A percentile compares a stretch with the other conserved stretches of the same genome.
These are phyloP conservation scores for Fusarium verrucosum DNA, from an alignment of 2,329 filamentous ascomycete genomes.

Conservation along the genomic window DNA sequence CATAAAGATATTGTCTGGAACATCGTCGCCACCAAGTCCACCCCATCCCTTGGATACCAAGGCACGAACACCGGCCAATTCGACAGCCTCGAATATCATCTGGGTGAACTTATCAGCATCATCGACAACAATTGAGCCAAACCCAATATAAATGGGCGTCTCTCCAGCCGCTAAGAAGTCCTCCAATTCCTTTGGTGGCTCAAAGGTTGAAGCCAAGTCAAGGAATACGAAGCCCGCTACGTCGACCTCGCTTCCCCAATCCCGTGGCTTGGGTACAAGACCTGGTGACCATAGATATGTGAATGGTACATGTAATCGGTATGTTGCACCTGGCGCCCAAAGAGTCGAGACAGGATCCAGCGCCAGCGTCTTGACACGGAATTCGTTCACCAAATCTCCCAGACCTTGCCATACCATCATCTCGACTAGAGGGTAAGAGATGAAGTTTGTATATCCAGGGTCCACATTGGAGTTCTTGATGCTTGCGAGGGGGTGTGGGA, in stretches of 20 bases:
- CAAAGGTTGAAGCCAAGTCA: slow-evolving; percentile 70
- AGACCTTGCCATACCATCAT: slow-evolving; percentile 93
- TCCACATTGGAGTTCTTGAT: slow-evolving; percentile 79
- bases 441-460: slow-evolving; percentile 78
- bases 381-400: slow-evolving; percentile 80
- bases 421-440: slow-evolving; percentile 81
- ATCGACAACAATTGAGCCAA: slow-evolving; percentile 79
- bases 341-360: slow-evolving; percentile 79
- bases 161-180: slow-evolving; percentile 66
- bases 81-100: slow-evolving; percentile 76
- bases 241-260: slow-evolving; percentile 76
- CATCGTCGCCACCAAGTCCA: slow-evolving; percentile 67
- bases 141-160: slow-evolving; percentile 76
- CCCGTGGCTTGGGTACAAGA: slow-evolving; percentile 71
- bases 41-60: slow-evolving; percentile 82
- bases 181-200: slow-evolving; percentile 64
- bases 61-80: slow-evolving; percentile 72
- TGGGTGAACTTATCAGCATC: slow-evolving; percentile 74
- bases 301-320: slow-evolving; percentile 77
- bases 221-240: slow-evolving; percentile 83
- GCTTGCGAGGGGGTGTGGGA: slow-evolving; percentile 80
- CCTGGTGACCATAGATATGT: slow-evolving; percentile 78
- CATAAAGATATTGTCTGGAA: slow-evolving; percentile 74
- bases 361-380: slow-evolving; percentile 73
- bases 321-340: slow-evolving; percentile 79